Conservation (phyloP, 768 basidiomycete genomes). For the Tricholoma furcatifolium region DNA sequence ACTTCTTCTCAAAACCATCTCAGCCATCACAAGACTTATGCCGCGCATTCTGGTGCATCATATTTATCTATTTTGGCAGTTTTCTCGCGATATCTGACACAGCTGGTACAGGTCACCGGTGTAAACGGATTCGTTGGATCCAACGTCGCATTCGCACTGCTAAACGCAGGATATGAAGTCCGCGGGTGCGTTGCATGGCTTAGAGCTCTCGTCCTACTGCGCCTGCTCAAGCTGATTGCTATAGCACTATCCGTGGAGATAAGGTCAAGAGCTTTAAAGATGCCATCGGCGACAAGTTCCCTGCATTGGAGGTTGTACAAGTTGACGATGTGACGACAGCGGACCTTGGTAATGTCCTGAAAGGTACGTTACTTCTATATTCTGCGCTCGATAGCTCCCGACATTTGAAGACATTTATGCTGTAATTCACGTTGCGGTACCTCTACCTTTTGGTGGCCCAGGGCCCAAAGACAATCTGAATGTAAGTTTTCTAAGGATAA, state of each 20-base stretch:
- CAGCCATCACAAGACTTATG: not conserved
- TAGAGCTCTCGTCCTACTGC: too few species aligned
- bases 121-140: conserved; percentile 24
- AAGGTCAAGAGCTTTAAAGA: conserved; percentile 15
- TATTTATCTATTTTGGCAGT: not conserved
- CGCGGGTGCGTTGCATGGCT: conserved; percentile 15
- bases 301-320: conserved; percentile 17
- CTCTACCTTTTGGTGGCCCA: conserved; percentile 15
- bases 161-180: conserved; percentile 24
- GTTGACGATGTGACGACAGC: conserved; percentile 19
- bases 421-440: conserved; percentile 36
- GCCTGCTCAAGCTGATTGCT: too few species aligned
- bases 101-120: conserved; percentile 20
- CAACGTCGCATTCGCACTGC: conserved; percentile 20
- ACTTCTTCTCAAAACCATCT: too few species aligned
- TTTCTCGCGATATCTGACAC: not conserved
- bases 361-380: conserved; percentile 22
- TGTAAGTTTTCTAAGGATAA: not conserved
- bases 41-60: conserved; percentile 1
- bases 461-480: conserved; percentile 13
- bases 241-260: conserved; percentile 17
- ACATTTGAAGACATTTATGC: conserved; percentile 29
- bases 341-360: conserved; percentile 42
- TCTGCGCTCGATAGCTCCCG: not conserved
- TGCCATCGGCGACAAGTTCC: conserved; percentile 11